A percentile compares a stretch with the other conserved stretches of the same genome.
Conservation (phyloP, 805 yeast genomes). For the Pichia manshurica region DNA sequence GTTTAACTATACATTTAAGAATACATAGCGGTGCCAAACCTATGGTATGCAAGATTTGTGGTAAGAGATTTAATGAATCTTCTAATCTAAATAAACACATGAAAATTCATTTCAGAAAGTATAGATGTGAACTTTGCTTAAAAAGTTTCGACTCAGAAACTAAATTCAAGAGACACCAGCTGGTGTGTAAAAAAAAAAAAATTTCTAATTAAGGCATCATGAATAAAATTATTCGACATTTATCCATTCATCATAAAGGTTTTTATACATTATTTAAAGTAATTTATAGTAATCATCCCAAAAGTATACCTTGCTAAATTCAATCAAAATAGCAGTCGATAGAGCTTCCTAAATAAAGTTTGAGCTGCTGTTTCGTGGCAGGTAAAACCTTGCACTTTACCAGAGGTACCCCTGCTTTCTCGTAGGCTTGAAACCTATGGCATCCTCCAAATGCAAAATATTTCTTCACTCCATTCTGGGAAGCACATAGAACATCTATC, state of each 20-base stretch:
- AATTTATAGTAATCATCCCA: too few relatives aligned
- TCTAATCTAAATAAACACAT: conserved; percentile 85
- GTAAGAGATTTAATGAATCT: conserved; percentile 80
- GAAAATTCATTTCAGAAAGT: conserved; percentile 61
- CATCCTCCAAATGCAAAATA: conserved; percentile 91
- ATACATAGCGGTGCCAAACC: conserved; percentile 92
- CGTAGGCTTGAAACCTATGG: conserved; percentile 85
- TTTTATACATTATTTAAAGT: too few relatives aligned
- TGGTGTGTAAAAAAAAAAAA: conserved; percentile 39
- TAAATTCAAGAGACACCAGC: conserved; percentile 37
- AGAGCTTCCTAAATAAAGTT: conserved; percentile 65
- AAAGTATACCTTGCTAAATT: conserved; percentile 22
- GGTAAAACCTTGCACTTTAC: conserved; percentile 74
- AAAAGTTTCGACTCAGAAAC: conserved; percentile 43
- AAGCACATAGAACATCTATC: conserved; percentile 66
- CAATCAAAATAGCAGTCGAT: conserved; percentile 47
- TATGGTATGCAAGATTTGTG: conserved; percentile 71
- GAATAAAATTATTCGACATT: conserved; percentile 42
- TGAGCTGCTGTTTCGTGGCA: conserved; percentile 62
- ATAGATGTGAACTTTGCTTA: conserved; percentile 47
- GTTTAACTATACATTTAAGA: conserved; percentile 76
- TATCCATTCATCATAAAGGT: too few relatives aligned
- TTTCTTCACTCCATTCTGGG: conserved; percentile 53
- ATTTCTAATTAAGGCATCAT: conserved; percentile 69
- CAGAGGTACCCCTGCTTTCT: conserved; percentile 40